A percentile compares a stretch with the other conserved stretches of the same genome.
Evolutionary conservation across 2,329 filamentous ascomycete genomes (phyloP).

Genomic region (Xylaria sp.): DNA sequence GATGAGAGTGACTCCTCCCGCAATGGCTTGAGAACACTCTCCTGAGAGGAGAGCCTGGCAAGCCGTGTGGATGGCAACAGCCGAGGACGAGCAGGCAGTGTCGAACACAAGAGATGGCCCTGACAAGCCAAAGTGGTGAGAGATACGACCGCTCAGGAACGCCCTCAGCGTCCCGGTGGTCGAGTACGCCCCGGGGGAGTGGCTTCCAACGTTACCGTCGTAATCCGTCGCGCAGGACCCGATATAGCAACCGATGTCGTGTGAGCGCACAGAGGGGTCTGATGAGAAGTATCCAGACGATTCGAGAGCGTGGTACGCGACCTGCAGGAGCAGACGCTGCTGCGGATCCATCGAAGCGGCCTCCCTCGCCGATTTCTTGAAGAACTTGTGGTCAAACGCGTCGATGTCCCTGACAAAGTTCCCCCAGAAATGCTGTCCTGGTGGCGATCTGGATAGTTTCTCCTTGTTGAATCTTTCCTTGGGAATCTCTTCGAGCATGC

Average conservation of each 20-base stretch:
- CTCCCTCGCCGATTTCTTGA: slow-evolving; percentile 37
- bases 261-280: neutral
- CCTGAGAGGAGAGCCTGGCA: slow-evolving; percentile 23
- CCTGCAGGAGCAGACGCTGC: slow-evolving; percentile 42
- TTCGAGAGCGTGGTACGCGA: slow-evolving; percentile 43
- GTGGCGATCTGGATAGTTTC: too few species aligned
- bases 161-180: slow-evolving; percentile 34
- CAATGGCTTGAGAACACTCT: slow-evolving; percentile 25
- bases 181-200: slow-evolving; percentile 13
- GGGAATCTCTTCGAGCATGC: neutral
- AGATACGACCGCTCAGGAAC: slow-evolving; percentile 39
- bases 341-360: slow-evolving; percentile 43
- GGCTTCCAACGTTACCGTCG: slow-evolving; percentile 14
- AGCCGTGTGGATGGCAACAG: slow-evolving; percentile 47
- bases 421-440: neutral
- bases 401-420: neutral
- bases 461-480: neutral
- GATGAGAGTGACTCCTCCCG: slow-evolving; percentile 41
- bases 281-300: slow-evolving; percentile 32
- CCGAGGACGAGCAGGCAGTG: slow-evolving; percentile 46
- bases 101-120: slow-evolving; percentile 43
- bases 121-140: slow-evolving; percentile 44
- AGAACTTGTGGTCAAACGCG: slow-evolving; percentile 32
- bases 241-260: neutral
- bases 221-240: neutral